phyloP scores from a whole-genome alignment of 805 yeast species.

The Lipomyces kockii region DNA sequence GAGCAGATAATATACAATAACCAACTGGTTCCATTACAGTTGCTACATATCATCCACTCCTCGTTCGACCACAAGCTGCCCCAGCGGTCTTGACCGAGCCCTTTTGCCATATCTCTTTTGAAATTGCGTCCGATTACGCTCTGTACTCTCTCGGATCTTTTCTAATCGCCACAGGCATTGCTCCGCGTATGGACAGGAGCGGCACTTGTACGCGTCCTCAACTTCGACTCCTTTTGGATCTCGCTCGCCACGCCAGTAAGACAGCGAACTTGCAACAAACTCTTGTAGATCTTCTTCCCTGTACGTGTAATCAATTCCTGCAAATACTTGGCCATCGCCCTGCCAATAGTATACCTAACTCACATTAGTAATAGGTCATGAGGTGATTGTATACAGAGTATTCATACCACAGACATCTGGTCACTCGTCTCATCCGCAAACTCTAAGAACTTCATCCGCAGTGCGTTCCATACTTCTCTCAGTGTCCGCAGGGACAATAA shows the following conservation, averaged over 20 bases:
- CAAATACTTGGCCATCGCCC: slow-evolving; percentile 20
- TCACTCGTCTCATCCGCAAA: slow-evolving; percentile 18
- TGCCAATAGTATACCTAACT: slow-evolving; percentile 25
- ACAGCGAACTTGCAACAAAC: slow-evolving; percentile 2
- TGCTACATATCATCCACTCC: not conserved
- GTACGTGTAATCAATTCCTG: slow-evolving; percentile 30
- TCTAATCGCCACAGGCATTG: slow-evolving; percentile 29
- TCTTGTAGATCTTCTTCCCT: slow-evolving; percentile 6
- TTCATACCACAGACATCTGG: slow-evolving; percentile 15
- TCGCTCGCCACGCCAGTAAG: slow-evolving; percentile 33
- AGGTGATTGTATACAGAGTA: not conserved
- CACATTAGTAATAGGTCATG: not conserved
- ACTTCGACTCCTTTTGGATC: slow-evolving; percentile 36
- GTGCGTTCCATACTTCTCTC: slow-evolving; percentile 24
- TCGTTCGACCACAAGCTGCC: slow-evolving; percentile 15
- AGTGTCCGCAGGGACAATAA: slow-evolving; percentile 15
- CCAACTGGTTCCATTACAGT: not conserved
- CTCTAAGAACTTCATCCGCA: slow-evolving; percentile 18
- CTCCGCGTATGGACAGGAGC: slow-evolving; percentile 26
- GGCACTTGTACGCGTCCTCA: slow-evolving; percentile 36
- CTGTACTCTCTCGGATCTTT: slow-evolving; percentile 26
- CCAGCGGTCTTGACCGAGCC: slow-evolving; percentile 1
- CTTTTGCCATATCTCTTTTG: slow-evolving; percentile 12
- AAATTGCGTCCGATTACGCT: slow-evolving; percentile 19
- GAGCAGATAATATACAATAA: not conserved